Evolutionary conservation across 345 rosid species (phyloP).

Genomic region (sweet orange (Citrus sinensis)): DNA sequence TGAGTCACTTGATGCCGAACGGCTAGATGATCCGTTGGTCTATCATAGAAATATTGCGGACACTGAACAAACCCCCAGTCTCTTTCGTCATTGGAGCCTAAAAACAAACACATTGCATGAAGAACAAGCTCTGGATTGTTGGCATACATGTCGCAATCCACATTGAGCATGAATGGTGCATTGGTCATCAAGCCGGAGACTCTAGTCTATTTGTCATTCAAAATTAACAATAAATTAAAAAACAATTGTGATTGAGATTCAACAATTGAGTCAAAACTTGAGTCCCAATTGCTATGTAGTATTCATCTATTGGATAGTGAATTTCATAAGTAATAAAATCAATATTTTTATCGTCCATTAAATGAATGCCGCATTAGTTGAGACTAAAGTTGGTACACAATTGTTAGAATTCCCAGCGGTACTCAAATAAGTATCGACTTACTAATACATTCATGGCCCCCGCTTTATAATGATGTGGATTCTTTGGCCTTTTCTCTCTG

Average conservation of each 20-base stretch:
- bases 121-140: conserved; percentile 46
- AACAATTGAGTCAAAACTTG: no score
- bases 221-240: no score
- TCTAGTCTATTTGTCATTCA: conserved; percentile 33
- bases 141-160: conserved; percentile 74
- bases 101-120: conserved; percentile 50
- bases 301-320: no score
- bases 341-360: no score
- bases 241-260: no score
- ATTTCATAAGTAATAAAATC: no score
- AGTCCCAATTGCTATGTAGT: no score
- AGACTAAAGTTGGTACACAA: no score
- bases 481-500: conserved; percentile 54
- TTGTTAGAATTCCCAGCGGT: no score
- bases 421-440: not conserved
- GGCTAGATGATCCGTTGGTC: conserved; percentile 17
- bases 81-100: conserved; percentile 13
- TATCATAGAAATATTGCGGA: conserved; percentile 51
- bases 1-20: conserved; percentile 21
- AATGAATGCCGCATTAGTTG: no score
- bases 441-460: conserved; percentile 83
- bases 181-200: conserved; percentile 74
- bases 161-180: conserved; percentile 70
- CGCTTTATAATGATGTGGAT: conserved; percentile 61
- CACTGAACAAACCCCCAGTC: conserved; percentile 47